Conservation (phyloP, 129 eudicot species). For the Erigeron canadensis region DNA sequence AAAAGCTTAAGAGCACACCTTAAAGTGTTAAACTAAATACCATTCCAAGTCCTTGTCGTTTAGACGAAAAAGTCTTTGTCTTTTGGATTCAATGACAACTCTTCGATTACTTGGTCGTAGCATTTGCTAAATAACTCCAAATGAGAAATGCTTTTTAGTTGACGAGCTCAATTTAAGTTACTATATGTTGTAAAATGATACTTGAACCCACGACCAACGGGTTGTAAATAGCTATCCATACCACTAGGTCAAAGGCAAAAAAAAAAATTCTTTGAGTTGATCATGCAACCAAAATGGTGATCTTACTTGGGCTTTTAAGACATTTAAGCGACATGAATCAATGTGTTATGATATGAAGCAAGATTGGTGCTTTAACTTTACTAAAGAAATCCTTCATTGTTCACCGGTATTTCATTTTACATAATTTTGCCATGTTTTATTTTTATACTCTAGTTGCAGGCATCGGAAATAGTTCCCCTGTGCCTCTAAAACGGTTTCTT, state of each 20-base stretch:
- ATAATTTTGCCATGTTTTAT: not conserved
- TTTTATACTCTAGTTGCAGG: constrained; percentile 34
- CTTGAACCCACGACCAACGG: too few species aligned
- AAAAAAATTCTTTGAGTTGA: not conserved
- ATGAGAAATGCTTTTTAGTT: not conserved
- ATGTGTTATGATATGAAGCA: not conserved
- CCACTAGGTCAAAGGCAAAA: too few species aligned
- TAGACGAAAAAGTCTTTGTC: not conserved
- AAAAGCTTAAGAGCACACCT: not conserved
- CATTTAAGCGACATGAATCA: not conserved
- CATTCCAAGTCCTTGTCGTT: not conserved
- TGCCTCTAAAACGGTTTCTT: constrained; percentile 24
- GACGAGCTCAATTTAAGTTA: not conserved
- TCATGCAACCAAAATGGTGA: constrained; percentile 2
- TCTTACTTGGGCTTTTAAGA: not conserved
- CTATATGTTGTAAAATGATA: not conserved
- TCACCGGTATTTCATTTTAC: not conserved
- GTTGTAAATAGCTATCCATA: too few species aligned
- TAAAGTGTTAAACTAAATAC: not conserved
- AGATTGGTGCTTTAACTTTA: not conserved
- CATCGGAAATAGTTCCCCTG: constrained; percentile 12
- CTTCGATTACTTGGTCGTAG: not conserved
- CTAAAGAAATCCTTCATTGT: too few species aligned
- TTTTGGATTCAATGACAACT: not conserved
- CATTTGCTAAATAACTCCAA: not conserved